Base-by-base conservation (phyloP, 768 basidiomycete genomes). In the Tylopilus vinaceipallidus region DNA sequence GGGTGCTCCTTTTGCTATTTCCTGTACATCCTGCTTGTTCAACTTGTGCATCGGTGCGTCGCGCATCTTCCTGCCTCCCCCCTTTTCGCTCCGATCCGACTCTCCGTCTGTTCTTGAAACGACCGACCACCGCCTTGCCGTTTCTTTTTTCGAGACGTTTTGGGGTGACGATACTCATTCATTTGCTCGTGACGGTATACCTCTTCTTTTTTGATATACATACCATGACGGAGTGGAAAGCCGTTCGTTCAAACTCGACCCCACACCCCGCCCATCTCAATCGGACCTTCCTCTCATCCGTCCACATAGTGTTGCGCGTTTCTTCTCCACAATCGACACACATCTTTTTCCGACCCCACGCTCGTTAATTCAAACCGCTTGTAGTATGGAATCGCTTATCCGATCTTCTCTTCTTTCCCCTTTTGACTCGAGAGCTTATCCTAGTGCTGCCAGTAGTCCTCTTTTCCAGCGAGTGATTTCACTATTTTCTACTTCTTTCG, bases 331-430 rank as follows among this genome's bases (percentile, higher is more conserved):
- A 17, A 24, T n/a, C 6, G 13, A 27, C 49, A 48, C 55, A 33
- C 47, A 45, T 47, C 16, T 42, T 26, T 43, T n/a, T n/a, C n/a
- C n/a, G n/a, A n/a, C 35, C 50, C 32, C 51, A 66, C 57, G 24
- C 34, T 65, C 60, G 27, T 66, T 66, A 52, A 57, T 54, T 9
- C 27, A 49, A 45, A 50, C 49, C 45, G 40, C 36, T 43, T 59
- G 64, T 65, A 66, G 54, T 59, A 64, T 45, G 64, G 48, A 59
- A 58, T 48, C 47, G 36, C 48, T 58, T 56, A 44, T 52, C 26
- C 24, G 3, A 26, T 20, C 8, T 14, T 34, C 46, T 36, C 36
- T 23, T 49, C 36, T 51, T 50, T 6, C 47, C 34, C 24, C 47
- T n/a, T n/a, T n/a, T n/a, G n/a, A n/a, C 27, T 29, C 27, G 27